Percentiles rank a stretch among this genome's conserved stretches.
Evolutionary conservation across 768 basidiomycete genomes (phyloP).

Genomic region (Mycena filopes): DNA sequence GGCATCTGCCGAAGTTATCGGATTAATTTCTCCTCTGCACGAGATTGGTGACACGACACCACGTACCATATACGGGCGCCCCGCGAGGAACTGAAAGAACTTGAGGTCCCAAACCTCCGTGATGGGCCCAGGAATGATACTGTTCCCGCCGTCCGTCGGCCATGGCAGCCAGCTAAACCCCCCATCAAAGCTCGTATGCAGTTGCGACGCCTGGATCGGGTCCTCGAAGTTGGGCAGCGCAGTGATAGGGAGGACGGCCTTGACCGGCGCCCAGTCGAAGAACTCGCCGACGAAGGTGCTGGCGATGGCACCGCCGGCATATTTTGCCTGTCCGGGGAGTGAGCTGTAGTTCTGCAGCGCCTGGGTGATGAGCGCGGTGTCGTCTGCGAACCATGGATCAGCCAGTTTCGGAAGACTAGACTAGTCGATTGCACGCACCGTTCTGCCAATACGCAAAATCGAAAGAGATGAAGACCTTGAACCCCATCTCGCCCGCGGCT

Average conservation of each 20-base stretch:
- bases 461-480: slow-evolving; percentile 61
- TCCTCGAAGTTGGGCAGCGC: slow-evolving; percentile 41
- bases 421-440: slow-evolving; percentile 39
- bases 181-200: slow-evolving; percentile 38
- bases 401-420: slow-evolving; percentile 52
- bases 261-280: slow-evolving; percentile 46
- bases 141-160: slow-evolving; percentile 32
- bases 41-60: slow-evolving; percentile 45
- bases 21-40: no score
- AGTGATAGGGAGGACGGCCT: slow-evolving; percentile 31
- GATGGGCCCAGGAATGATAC: slow-evolving; percentile 21
- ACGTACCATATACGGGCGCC: slow-evolving; percentile 54
- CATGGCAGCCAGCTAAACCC: slow-evolving; percentile 44
- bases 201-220: slow-evolving; percentile 27
- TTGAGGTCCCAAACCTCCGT: slow-evolving; percentile 19
- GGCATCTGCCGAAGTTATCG: no score
- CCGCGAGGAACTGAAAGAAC: slow-evolving; percentile 13
- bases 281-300: slow-evolving; percentile 58
- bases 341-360: slow-evolving; percentile 49
- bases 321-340: slow-evolving; percentile 50
- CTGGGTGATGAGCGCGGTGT: slow-evolving; percentile 51
- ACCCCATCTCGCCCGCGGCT: slow-evolving; percentile 46
- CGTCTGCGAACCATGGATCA: slow-evolving; percentile 50
- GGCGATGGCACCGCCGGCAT: slow-evolving; percentile 48
- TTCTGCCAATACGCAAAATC: slow-evolving; percentile 55